These are phyloP conservation scores for Cochlearia excelsa DNA, from an alignment of 345 rosid genomes.

Conservation along the genomic window DNA sequence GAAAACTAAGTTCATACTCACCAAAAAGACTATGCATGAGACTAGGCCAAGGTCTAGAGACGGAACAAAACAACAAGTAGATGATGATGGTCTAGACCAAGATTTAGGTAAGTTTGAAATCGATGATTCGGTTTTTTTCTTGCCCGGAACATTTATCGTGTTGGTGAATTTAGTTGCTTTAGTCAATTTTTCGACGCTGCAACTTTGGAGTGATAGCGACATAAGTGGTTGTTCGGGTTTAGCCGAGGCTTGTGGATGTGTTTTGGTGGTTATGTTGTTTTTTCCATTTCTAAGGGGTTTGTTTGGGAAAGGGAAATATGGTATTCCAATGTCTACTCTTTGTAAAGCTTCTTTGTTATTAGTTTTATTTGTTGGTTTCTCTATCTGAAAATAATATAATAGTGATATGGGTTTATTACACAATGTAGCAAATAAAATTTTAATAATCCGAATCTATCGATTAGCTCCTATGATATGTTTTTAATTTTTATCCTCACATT, in stretches of 20 bases:
- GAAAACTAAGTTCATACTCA: conserved; percentile 46
- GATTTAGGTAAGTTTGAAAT: conserved; percentile 39
- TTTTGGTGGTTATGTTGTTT: conserved; percentile 44
- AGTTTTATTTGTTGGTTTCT: conserved; percentile 28
- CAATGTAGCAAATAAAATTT: not conserved
- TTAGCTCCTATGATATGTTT: no score
- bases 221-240: conserved; percentile 30
- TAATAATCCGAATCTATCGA: no score
- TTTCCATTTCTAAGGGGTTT: conserved; percentile 52
- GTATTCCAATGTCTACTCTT: conserved; percentile 55
- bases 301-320: conserved; percentile 51
- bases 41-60: not conserved
- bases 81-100: not conserved
- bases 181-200: conserved; percentile 16
- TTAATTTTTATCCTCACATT: no score
- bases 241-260: conserved; percentile 41
- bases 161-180: conserved; percentile 46
- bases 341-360: conserved; percentile 45
- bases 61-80: not conserved
- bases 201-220: not conserved
- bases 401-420: not conserved
- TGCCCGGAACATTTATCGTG: conserved; percentile 56
- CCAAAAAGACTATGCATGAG: conserved; percentile 42
- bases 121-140: conserved; percentile 42
- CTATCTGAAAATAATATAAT: conserved; percentile 3